A percentile compares a stretch with the other conserved stretches of the same genome.
phyloP scores from a whole-genome alignment of 2,329 filamentous ascomycete genomes.

The Macrophomina phaseolina region DNA sequence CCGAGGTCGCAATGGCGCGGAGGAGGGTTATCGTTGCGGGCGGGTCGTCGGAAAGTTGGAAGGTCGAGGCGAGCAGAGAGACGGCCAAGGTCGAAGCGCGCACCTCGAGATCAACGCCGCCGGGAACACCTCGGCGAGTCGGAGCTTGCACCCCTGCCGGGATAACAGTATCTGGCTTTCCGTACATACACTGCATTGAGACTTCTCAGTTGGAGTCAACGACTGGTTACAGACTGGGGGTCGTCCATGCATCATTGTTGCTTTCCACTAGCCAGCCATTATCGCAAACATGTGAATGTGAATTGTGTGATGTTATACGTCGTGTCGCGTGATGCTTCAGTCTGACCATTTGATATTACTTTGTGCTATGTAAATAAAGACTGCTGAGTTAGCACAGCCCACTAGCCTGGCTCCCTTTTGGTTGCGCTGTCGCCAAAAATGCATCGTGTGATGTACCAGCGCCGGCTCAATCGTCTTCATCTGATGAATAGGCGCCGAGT shows the following conservation, averaged over 20 bases:
- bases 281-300: no score
- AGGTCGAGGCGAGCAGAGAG: constrained; percentile 7
- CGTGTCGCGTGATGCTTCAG: not conserved
- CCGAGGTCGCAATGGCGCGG: not conserved
- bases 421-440: no score
- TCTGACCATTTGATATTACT: not conserved
- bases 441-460: no score
- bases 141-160: not conserved
- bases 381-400: not conserved
- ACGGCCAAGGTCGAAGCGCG: not conserved
- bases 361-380: not conserved
- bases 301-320: no score
- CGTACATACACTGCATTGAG: no score
- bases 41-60: not conserved
- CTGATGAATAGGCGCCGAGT: constrained; percentile 23
- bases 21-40: not conserved
- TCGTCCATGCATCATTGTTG: no score
- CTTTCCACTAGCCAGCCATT: no score
- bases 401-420: not conserved
- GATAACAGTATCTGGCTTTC: no score
- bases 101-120: not conserved
- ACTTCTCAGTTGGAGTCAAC: no score
- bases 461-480: constrained; percentile 22
- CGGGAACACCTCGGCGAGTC: constrained; percentile 8
- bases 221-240: no score